Evolutionary conservation across 2,329 filamentous ascomycete species (phyloP), one percentile per base, ranked within the genome.

Genomic region (Fusarium vanettenii): DNA sequence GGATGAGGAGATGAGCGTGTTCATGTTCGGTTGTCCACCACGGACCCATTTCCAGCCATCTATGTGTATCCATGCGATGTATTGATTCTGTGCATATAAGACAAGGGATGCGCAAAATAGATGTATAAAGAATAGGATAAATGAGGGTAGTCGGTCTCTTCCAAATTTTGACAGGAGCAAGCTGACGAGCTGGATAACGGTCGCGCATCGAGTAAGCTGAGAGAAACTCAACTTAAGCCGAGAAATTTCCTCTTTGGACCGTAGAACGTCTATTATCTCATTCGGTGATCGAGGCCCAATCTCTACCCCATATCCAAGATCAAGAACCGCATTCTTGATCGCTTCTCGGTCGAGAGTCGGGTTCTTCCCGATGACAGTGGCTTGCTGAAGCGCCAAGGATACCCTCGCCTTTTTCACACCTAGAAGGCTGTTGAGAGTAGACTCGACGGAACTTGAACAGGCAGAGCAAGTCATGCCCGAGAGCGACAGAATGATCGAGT

Each of bases 1-100:
- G 31, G 66, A 60, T 35, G 52, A 55, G 1, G 66, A 68, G 10
- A 68, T 52, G 20, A 68, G 52, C 2, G 66, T 68, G 60, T 68
- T 68, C 66, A 68, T 60, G 22, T 68, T 68, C 6, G 60, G 25
- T 10, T 43, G 33, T 7, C 66, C 52, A 4, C 37, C 59, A 11
- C 37, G 37, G 2, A 67, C 9, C 59, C 65, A 67, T 18, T 52
- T 64, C 66, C 66, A 68, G 5, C 60, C 66, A 14, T 64, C 60
- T 6, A 48, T 18, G 7, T 68, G 66, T 31, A 68, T 64, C 66
- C 66, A 68, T 6, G 50, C 20, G 18, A 68, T 50, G 7, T 64
- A 57, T 9, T 25, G 31, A 7, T 29, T 37, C 3, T 68, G 66
- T 11, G 60, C 25, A 20, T 43, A 64, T 3, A 64, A 10, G 14